Base-by-base conservation (phyloP, 768 basidiomycete species). In the Artomyces pyxidatus region DNA sequence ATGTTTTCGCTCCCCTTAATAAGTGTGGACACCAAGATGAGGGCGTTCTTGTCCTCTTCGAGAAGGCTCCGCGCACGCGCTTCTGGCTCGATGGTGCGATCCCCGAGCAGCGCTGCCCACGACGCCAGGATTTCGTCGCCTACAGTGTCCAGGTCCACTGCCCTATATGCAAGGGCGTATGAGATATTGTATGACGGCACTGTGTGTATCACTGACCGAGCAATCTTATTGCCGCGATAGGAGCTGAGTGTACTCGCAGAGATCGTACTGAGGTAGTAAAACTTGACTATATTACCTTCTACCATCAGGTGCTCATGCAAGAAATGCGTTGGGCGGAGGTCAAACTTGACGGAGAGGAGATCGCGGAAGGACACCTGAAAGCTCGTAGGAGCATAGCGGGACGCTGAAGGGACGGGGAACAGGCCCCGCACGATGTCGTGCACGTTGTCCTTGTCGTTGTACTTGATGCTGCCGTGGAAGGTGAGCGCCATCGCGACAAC, bases 271-370 rank as follows among this genome's bases (percentile, higher is more conserved):
- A 53, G 52, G 4, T 40, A 23, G 32, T 23, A 53, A 10, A 53
- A 43, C 17, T n/a, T 53, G 21, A 53, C 40, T 1, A 45, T 45
- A 45, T 49, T 53, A 17, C 52, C 52, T 3, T 37, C 27, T 16
- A 53, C 44, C 52, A 49, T 42, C 23, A 53, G 48, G 25, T 53
- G 52, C 19, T 53, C 52, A 16, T 45, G 38, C 39, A 53, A 23
- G 26, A 32, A 45, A 11, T 23, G 3, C 17, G 52, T 46, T 21
- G 52, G 52, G 41, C 49, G 47, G 38, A 53, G 45, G 48, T 42
- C 46, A 45, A 49, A 53, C 22, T 47, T 48, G 17, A 49, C 52
- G 6, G 41, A 48, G 32, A 53, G 26, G 17, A 53, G 29, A 25
- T 53, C 52, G 37, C 52, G 37, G 25, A 48, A 48, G 17, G 37